phyloP scores from a whole-genome alignment of 352 stramenopile genomes.

The Paralagenidium karlingii region DNA sequence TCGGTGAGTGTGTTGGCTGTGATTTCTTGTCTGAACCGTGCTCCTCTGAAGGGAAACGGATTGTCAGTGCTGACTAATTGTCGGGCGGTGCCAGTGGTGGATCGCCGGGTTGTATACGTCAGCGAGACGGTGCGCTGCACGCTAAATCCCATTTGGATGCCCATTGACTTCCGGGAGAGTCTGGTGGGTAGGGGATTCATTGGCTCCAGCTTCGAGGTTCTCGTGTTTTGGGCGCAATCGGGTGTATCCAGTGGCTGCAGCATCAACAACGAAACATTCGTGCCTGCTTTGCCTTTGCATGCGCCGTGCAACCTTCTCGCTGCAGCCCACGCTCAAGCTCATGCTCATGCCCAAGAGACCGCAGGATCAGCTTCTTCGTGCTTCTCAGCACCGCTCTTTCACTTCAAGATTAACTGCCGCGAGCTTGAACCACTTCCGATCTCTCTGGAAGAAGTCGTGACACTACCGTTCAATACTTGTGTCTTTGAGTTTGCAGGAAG shows the following conservation, averaged over 20 bases:
- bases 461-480: constrained; percentile 69
- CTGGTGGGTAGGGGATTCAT: constrained; percentile 4
- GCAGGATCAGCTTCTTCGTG: too few species aligned
- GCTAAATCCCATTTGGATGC: constrained; percentile 73
- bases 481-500: constrained; percentile 64
- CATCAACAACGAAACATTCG: not conserved
- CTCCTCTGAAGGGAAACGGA: too few species aligned
- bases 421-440: constrained; percentile 61
- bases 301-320: not conserved
- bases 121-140: constrained; percentile 58
- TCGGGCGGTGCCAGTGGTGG: constrained; percentile 60
- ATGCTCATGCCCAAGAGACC: not conserved
- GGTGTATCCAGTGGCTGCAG: not conserved
- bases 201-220: not conserved
- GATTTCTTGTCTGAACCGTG: too few species aligned
- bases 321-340: not conserved
- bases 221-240: not conserved
- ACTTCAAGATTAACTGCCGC: constrained; percentile 40
- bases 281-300: not conserved
- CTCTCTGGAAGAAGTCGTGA: constrained; percentile 37
- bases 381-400: constrained; percentile 55
- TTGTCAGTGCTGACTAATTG: too few species aligned
- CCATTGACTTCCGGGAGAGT: constrained; percentile 39
- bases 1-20: constrained; percentile 20
- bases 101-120: constrained; percentile 51